Conservation (phyloP, 371 early-diverging fungal species). For the Mucor plumbeus region DNA sequence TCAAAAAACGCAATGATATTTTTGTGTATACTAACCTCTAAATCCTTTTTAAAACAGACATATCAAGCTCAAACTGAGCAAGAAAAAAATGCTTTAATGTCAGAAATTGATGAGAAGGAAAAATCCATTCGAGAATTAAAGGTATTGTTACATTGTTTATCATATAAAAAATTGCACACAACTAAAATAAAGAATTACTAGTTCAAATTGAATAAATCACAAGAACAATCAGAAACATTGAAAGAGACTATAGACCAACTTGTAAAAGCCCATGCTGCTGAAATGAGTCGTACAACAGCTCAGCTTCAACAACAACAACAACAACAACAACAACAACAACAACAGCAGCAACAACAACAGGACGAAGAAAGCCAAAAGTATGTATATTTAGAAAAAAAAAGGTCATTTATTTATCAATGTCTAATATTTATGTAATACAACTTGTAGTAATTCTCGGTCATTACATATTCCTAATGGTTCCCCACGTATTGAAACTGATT, state of each 20-base stretch:
- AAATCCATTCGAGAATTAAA: conserved; percentile 18
- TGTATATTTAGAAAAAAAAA: background rate
- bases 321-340: conserved; percentile 9
- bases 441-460: background rate
- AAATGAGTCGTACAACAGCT: conserved; percentile 3
- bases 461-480: conserved; percentile 30
- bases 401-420: conserved; percentile 8
- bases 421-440: conserved; percentile 4
- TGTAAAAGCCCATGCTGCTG: conserved; percentile 20
- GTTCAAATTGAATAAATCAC: conserved; percentile 12
- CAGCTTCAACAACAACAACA: conserved; percentile 8
- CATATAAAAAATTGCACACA: background rate
- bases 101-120: conserved; percentile 12
- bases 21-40: background rate
- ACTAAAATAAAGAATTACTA: background rate
- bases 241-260: conserved; percentile 24
- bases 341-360: conserved; percentile 10
- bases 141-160: background rate
- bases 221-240: conserved; percentile 20
- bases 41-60: background rate
- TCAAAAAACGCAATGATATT: too few relatives aligned
- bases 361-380: conserved; percentile 16
- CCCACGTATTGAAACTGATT: conserved; percentile 21
- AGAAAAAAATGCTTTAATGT: background rate
- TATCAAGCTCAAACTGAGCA: conserved; percentile 9